phyloP scores from a whole-genome alignment of 1,284 basidiomycete species.

The Cystobasidium slooffiae region DNA sequence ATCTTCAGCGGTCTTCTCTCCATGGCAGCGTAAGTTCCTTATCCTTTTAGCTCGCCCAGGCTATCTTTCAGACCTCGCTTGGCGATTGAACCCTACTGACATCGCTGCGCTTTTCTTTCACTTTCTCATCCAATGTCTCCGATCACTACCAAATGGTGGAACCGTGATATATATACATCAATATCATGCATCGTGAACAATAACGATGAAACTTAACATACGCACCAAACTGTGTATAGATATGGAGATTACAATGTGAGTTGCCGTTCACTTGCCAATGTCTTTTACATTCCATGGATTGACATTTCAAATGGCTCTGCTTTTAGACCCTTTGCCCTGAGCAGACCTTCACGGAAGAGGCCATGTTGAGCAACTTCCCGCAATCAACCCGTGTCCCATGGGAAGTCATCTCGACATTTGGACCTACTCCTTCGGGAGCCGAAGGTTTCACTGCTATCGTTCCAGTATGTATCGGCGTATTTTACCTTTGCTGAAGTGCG shows the following conservation, averaged over 20 bases:
- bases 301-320: neutral
- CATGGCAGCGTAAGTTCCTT: constrained; percentile 30
- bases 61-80: constrained; percentile 1
- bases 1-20: constrained; percentile 26
- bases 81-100: neutral
- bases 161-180: neutral
- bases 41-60: neutral
- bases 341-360: constrained; percentile 45
- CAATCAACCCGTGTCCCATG: constrained; percentile 27
- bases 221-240: neutral
- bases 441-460: constrained; percentile 44
- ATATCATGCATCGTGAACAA: neutral
- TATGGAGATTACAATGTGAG: constrained; percentile 42
- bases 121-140: constrained; percentile 18
- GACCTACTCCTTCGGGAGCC: constrained; percentile 20
- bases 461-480: constrained; percentile 16
- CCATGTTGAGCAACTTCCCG: constrained; percentile 43
- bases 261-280: neutral
- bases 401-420: constrained; percentile 32
- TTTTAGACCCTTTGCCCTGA: constrained; percentile 35
- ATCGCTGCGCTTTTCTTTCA: neutral
- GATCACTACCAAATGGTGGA: neutral
- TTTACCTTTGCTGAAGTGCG: neutral
- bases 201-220: too few species aligned
- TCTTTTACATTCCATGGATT: neutral